Evolutionary conservation across 192 early-diverging fungal genomes (phyloP), one percentile per base, ranked within the genome.

Genomic region (Lobosporangium transversale): DNA sequence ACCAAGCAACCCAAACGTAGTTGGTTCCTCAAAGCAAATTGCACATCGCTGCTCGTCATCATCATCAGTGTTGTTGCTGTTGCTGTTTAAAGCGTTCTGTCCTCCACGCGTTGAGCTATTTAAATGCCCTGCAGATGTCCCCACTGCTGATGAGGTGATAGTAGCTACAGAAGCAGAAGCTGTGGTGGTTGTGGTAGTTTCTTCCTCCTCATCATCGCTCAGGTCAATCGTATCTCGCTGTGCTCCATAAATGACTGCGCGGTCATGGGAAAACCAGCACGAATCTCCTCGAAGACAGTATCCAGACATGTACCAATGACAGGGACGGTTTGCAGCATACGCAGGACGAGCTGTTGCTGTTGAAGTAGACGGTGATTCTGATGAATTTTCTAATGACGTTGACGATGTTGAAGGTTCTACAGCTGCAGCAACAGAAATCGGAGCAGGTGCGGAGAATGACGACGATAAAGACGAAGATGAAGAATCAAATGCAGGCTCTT

Each of bases 181-280:
- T 45, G 29, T 14, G 50, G 4, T 42, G 27, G 18, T 24, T 17
- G 31, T 53, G 30, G 18, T 15, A 2, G 27, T 49, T 10, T 66
- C 63, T 14, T 57, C 43, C 30, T 62, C 63, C 21, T 58, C 33
- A 36, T 45, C 53, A 15, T 48, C 63, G 27, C 49, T 40, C 11
- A 42, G 31, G 2, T 23, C 56, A 31, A 63, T 24, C 32, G 27
- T 49, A 20, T 69, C 54, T 12, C 29, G 4, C 1, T 24, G 20
- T 1, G 50, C 17, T 18, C 58, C 35, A 31, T 62, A 24, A 30
- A 67, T 36, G 27, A 44, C 23, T 14, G 59, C 54, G 15, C 69
- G 53, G 44, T 76, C 73, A 20, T 76, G 73, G 10, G 73, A 76
- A 40, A 76, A 76, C 73, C 73, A 76, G 24, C 73, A 76, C 2